phyloP scores from a whole-genome alignment of 2,329 filamentous ascomycete species.

The Aspergillus alliaceus region DNA sequence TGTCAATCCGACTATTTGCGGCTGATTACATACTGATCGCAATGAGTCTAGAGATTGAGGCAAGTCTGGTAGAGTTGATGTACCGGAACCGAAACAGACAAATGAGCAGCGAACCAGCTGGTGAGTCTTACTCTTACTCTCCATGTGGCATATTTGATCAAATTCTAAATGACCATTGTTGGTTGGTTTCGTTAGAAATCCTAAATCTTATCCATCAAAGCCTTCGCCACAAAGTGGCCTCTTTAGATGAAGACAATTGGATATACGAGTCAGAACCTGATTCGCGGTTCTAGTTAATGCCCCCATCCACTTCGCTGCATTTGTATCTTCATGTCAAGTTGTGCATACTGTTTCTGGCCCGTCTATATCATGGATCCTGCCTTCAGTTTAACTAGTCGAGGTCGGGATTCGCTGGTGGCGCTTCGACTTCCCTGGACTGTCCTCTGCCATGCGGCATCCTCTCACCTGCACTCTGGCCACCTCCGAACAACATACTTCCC shows the following conservation, averaged over 20 bases:
- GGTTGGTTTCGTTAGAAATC: slow-evolving; percentile 54
- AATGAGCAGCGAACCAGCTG: slow-evolving; percentile 63
- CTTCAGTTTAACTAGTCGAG: slow-evolving; percentile 37
- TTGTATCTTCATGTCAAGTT: neutral
- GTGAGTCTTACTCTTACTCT: slow-evolving; percentile 45
- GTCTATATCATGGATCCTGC: neutral
- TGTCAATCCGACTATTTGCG: neutral
- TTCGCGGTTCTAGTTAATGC: slow-evolving; percentile 25
- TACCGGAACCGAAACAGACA: slow-evolving; percentile 46
- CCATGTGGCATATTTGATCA: neutral
- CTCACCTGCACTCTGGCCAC: slow-evolving; percentile 50
- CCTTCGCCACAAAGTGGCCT: slow-evolving; percentile 69
- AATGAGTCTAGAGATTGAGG: slow-evolving; percentile 44
- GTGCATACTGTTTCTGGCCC: neutral
- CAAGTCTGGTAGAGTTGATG: slow-evolving; percentile 46
- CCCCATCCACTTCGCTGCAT: slow-evolving; percentile 10
- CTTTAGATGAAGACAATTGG: slow-evolving; percentile 81
- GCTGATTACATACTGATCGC: slow-evolving; percentile 6
- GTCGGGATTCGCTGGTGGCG: slow-evolving; percentile 45
- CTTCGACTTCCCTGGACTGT: slow-evolving; percentile 49
- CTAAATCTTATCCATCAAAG: slow-evolving; percentile 69
- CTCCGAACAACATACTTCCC: slow-evolving; percentile 87
- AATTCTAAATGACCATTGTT: neutral
- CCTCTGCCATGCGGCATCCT: slow-evolving; percentile 34
- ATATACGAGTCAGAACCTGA: slow-evolving; percentile 77